Evolutionary conservation across 176 grass and related monocot species (phyloP), one percentile per base, ranked within the genome.

Genomic region (Bolboschoenus planiculmis): DNA sequence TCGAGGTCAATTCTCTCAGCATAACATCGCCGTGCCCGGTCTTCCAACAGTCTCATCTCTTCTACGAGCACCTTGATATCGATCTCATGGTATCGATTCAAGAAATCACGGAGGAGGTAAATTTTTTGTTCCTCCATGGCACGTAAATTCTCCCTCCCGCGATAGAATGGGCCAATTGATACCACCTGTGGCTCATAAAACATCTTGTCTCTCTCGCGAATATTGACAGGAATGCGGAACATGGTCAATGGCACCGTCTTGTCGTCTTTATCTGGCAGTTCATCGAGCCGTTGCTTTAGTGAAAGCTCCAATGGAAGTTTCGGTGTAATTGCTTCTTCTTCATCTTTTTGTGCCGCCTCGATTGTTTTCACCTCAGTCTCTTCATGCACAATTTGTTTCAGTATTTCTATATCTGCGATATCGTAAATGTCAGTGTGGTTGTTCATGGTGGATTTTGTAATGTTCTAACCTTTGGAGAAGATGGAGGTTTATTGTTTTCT

Each of bases 71-170:
- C 53, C 55, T 60, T 31, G 21, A 81, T 15, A 37, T 59, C 20
- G 4, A 44, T 51, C 7, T 20, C 26, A 13, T 20, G 18, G 14
- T 56, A 59, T 26, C 53, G 31, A 61, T 27, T 56, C 78, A 81
- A 43, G 33, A 81, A 60, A 10, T 81, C 56, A 23, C 56, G 48
- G 7, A 81, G 78, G 34, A 81, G 37, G 5, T 59, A 59, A 36
- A 81, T 1, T 24, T 81, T 81, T 13, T 81, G 48, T 34, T 81
- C 53, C 6, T 81, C 78, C 78, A 81, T 81, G 18, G 53, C 78
- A 43, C 56, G 33, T 8, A 59, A 33, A 2, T 42, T 20, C 35
- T 40, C 56, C 36, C 54, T 60, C 4, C 78, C 78, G 1, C 78
- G 48, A 33, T 62, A 59, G n/a, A 59, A 81, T n/a, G 78, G 78